Conservation (phyloP, 139 green algal species). For the Volvox africanus region DNA sequence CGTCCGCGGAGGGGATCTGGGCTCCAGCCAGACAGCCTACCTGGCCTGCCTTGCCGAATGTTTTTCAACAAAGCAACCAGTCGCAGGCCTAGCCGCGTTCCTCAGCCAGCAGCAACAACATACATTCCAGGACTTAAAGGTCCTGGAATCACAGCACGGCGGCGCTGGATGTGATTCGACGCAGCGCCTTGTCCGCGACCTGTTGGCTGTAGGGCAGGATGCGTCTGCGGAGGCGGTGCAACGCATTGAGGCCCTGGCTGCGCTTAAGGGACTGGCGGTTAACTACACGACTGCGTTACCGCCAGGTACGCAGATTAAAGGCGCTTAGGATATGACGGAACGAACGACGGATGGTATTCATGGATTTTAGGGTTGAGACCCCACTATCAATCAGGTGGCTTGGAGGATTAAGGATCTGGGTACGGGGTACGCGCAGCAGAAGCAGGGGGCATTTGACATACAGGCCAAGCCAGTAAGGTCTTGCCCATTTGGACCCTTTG, state of each 20-base stretch:
- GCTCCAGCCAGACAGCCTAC: constrained; percentile 46
- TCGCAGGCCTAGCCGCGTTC: constrained; percentile 36
- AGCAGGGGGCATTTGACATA: too few species aligned
- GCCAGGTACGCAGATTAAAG: not conserved
- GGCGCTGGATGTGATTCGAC: not conserved
- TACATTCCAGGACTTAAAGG: not conserved
- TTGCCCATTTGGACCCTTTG: too few species aligned
- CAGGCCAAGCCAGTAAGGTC: too few species aligned
- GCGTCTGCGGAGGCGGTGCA: constrained; percentile 33
- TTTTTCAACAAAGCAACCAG: constrained; percentile 62
- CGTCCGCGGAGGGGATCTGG: constrained; percentile 30
- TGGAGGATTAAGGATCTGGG: too few species aligned
- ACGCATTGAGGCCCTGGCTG: constrained; percentile 66
- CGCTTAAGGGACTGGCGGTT: constrained; percentile 54
- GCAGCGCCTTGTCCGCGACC: not conserved
- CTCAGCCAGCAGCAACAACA: constrained; percentile 45
- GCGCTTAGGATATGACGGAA: too few species aligned
- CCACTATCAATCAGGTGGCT: too few species aligned
- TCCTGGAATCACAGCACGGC: not conserved
- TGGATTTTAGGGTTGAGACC: too few species aligned
- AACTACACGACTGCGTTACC: constrained; percentile 52
- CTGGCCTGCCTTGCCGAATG: constrained; percentile 67
- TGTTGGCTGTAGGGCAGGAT: constrained; percentile 3
- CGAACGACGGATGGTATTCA: too few species aligned
- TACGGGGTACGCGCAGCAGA: too few species aligned